Evolutionary conservation across 768 basidiomycete genomes (phyloP).

Genomic region (Russula sp.): DNA sequence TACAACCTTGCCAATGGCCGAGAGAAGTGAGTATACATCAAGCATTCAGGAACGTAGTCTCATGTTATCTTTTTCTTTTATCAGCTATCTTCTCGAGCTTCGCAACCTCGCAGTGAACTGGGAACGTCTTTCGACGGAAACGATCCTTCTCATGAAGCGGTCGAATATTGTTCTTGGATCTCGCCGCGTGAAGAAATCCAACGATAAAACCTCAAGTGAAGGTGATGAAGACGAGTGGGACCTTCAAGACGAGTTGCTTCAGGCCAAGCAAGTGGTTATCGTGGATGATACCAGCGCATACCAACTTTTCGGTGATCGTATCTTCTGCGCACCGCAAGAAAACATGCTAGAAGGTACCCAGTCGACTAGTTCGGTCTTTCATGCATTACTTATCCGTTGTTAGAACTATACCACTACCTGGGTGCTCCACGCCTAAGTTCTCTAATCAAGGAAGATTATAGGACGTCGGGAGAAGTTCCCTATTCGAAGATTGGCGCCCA

Average conservation of each 20-base stretch:
- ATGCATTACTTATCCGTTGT: constrained; percentile 1
- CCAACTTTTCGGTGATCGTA: constrained; percentile 70
- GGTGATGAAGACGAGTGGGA: constrained; percentile 76
- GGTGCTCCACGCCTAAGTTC: constrained; percentile 72
- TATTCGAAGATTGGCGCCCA: constrained; percentile 49
- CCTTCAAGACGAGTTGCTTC: constrained; percentile 64
- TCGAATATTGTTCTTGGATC: constrained; percentile 72
- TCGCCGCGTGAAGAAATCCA: constrained; percentile 51
- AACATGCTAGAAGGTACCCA: constrained; percentile 77
- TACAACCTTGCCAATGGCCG: constrained; percentile 67
- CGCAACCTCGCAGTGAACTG: constrained; percentile 82
- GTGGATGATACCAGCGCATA: constrained; percentile 84
- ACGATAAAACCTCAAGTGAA: constrained; percentile 38
- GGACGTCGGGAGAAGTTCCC: constrained; percentile 51
- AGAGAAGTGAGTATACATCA: constrained; percentile 50
- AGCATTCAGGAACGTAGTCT: neutral
- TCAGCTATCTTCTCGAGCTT: constrained; percentile 79
- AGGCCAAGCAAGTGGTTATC: constrained; percentile 68
- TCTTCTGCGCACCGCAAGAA: constrained; percentile 84
- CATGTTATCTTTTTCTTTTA: neutral
- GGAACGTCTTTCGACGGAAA: constrained; percentile 49
- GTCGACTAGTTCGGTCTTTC: neutral
- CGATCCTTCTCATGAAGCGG: constrained; percentile 62
- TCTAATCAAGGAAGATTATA: constrained; percentile 76
- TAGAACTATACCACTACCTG: constrained; percentile 72